Percentiles rank a stretch among this genome's conserved stretches.
These are phyloP conservation scores for Cicer arietinum DNA, from an alignment of 306 rosid genomes.

Conservation along the genomic window DNA sequence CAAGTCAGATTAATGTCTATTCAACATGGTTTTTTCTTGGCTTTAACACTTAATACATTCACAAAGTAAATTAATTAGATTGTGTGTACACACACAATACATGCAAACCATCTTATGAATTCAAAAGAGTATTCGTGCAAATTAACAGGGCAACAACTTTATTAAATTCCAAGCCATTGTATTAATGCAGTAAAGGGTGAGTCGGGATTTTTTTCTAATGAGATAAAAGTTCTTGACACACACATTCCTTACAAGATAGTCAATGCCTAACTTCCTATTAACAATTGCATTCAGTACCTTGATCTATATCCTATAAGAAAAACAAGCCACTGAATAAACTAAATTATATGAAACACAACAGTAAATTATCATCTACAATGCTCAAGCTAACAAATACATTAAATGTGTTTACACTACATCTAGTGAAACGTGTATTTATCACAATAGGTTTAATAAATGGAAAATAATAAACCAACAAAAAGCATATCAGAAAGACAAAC, in stretches of 20 bases:
- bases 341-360: slow-evolving; percentile 18
- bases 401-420: slow-evolving; percentile 7
- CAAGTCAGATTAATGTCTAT: not conserved
- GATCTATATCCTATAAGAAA: slow-evolving; percentile 20
- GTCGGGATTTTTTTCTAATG: not conserved
- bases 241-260: slow-evolving; percentile 28
- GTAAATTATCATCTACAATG: slow-evolving; percentile 3
- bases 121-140: not conserved
- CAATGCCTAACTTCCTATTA: slow-evolving; percentile 2
- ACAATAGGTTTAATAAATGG: slow-evolving; percentile 12
- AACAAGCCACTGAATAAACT: not conserved
- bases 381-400: slow-evolving; percentile 33
- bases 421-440: slow-evolving; percentile 35
- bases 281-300: slow-evolving; percentile 9
- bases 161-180: slow-evolving; percentile 22
- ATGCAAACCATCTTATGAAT: not conserved
- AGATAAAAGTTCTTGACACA: not conserved
- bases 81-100: not conserved
- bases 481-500: slow-evolving; percentile 36
- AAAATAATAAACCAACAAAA: slow-evolving; percentile 9
- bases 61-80: not conserved
- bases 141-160: slow-evolving; percentile 1
- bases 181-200: slow-evolving; percentile 3
- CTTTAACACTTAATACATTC: not conserved
- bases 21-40: not conserved